Evolutionary conservation across 805 yeast genomes (phyloP), one percentile per base, ranked within the genome.

Genomic region (Ogataea degrootiae): DNA sequence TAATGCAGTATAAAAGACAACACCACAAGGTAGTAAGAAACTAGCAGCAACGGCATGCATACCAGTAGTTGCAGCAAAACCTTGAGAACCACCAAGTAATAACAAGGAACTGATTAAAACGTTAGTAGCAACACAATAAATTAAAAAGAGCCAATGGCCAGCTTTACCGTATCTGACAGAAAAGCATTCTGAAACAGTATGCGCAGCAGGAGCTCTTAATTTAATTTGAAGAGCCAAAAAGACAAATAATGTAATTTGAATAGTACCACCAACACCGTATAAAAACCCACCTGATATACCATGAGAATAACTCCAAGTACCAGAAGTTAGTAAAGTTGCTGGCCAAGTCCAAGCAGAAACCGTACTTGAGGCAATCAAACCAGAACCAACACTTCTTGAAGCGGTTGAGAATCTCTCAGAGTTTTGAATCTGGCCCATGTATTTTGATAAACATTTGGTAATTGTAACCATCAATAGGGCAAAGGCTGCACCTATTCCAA

Each of bases 311-410:
- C 69, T 59, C 73, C 73, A 65, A 3, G 68, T 59, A 1, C 71
- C 65, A 4, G 74, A 67, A 9, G 66, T 56, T 39, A 67, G 61
- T 40, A 68, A 60, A 29, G 71, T 73, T 39, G 72, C 70, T 6
- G 74, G 71, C 75, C 77, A 73, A 23, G 74, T 71, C 79, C 80
- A 76, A 1, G 76, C 67, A 11, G 72, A 65, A 11, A 74, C 75
- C 4, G 70, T 71, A 12, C 75, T 70, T 1, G 75, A 68, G 4
- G 74, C 66, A 22, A 73, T 71, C 15, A 75, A 56, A 16, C 79
- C 79, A 8, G 69, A 54, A 22, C 60, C 63, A 29, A 75, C 73
- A 11, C 66, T 55, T 54, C 80, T 63, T 2, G 67, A 61, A 17
- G 75, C 75, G 0, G 74, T 67, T 16, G 68, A 57, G 46, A 69